A percentile compares a stretch with the other conserved stretches of the same genome.
Evolutionary conservation across 768 basidiomycete genomes (phyloP).

Genomic region (Trametes punicea): DNA sequence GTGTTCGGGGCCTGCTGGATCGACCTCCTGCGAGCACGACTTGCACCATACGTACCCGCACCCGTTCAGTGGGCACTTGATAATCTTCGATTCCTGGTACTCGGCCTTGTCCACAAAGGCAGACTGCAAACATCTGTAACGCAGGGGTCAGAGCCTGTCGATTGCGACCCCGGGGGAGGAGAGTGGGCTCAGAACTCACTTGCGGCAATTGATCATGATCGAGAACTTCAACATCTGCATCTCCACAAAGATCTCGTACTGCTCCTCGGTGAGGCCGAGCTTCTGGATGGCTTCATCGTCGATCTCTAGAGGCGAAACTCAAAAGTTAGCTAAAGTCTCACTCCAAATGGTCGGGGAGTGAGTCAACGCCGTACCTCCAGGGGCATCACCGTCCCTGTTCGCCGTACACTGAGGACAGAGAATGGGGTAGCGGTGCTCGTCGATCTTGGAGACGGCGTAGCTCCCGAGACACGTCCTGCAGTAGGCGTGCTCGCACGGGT

Average conservation of each 20-base stretch:
- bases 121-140: constrained; percentile 47
- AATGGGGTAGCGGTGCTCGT: constrained; percentile 55
- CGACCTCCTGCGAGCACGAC: constrained; percentile 44
- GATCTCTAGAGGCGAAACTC: constrained; percentile 33
- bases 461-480: constrained; percentile 51
- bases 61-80: constrained; percentile 47
- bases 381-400: constrained; percentile 21
- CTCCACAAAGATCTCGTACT: constrained; percentile 41
- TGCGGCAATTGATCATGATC: constrained; percentile 46
- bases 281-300: constrained; percentile 38
- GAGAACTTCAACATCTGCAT: constrained; percentile 45
- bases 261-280: constrained; percentile 43
- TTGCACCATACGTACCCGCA: constrained; percentile 62
- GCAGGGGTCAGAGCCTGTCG: neutral
- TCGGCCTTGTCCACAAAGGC: constrained; percentile 51
- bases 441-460: constrained; percentile 44
- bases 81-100: constrained; percentile 35
- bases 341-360: neutral
- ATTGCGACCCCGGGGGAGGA: neutral
- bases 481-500: constrained; percentile 47
- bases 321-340: no score
- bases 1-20: constrained; percentile 39
- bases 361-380: constrained; percentile 32
- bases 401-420: constrained; percentile 55
- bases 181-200: constrained; percentile 37